Base-by-base conservation (phyloP, 257 asterid genomes). In the Capsicum baccatum region DNA sequence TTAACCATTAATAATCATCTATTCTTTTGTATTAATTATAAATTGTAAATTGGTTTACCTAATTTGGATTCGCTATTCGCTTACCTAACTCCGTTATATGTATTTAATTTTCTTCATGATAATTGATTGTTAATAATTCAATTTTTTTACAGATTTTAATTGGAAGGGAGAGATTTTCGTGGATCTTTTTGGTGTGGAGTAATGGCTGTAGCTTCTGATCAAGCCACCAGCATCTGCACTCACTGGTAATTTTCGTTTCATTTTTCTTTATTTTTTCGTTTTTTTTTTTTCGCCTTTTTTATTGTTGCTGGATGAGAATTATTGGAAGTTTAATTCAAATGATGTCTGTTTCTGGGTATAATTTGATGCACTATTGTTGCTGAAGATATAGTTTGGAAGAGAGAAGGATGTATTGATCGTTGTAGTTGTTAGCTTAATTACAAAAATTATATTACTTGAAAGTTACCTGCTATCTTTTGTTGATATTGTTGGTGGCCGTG, bases 181-280 rank as follows among this genome's bases (percentile, higher is more conserved):
- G 5, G 48, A 62, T 64, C 85, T 74, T 71, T 58, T 44, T 80
- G 86, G 16, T 63, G 87, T 84, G 80, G 64, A 84, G 85, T 48
- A 71, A 95, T 94, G 97, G 94, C 91, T 83, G 93, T 86, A 87
- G 88, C 88, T 92, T 89, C 91, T 87, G 97, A 95, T 91, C 94
- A 86, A 70, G 85, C 83, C 84, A 91, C 97, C 74, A 90, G 90
- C 91, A 86, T 94, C 88, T 95, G 99, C 95, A 83, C 64, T 81
- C 98, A 95, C 97, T 95, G 99, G 99, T 92, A 56, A 54, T 13
- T 35, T 42, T 19, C 33, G 4, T 17, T 9, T 39, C 4, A n/a
- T 37, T 3, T 37, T 21, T 14, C 19, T 19, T 69, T 47, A 33
- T 6, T 44, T 83, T 26, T 21, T 69, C 2, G 13, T 9, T 9